Evolutionary conservation across 2,329 filamentous ascomycete genomes (phyloP).

Genomic region (Domatiomyces globalis): DNA sequence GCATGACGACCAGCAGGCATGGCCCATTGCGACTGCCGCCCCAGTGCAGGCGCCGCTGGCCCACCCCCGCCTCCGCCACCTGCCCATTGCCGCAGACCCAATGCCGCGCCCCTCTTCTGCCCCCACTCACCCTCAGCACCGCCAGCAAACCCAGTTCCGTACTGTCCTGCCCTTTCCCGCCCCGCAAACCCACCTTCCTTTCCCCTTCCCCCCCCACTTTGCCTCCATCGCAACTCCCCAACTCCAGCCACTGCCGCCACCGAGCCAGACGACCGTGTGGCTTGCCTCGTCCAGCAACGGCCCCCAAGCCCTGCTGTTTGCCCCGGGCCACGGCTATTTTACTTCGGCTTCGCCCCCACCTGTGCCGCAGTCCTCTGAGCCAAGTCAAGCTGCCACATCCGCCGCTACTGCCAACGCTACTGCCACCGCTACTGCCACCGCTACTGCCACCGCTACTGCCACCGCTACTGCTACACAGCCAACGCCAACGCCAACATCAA

Average conservation of each 20-base stretch:
- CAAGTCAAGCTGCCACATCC: background rate
- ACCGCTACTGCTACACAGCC: background rate
- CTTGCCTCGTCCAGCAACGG: constrained; percentile 14
- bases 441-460: background rate
- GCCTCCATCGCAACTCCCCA: background rate
- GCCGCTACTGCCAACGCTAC: background rate
- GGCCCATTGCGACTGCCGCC: background rate
- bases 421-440: background rate
- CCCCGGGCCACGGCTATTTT: constrained; percentile 15
- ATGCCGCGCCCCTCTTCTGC: constrained; percentile 19
- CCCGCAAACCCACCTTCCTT: background rate
- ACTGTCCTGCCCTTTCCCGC: background rate
- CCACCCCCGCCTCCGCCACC: background rate
- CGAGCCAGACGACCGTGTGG: constrained; percentile 10
- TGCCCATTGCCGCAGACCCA: constrained; percentile 6
- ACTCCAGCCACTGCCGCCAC: constrained; percentile 1
- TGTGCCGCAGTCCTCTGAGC: background rate
- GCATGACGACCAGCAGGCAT: background rate
- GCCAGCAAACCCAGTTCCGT: background rate
- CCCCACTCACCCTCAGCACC: constrained; percentile 8
- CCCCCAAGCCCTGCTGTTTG: constrained; percentile 17
- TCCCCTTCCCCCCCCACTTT: background rate
- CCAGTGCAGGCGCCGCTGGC: background rate
- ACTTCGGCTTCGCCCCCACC: constrained; percentile 2
- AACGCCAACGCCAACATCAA: background rate